A percentile compares a stretch with the other conserved stretches of the same genome.
These are phyloP conservation scores for Purpureocillium lavendulum DNA, from an alignment of 2,329 filamentous ascomycete genomes.

Conservation along the genomic window DNA sequence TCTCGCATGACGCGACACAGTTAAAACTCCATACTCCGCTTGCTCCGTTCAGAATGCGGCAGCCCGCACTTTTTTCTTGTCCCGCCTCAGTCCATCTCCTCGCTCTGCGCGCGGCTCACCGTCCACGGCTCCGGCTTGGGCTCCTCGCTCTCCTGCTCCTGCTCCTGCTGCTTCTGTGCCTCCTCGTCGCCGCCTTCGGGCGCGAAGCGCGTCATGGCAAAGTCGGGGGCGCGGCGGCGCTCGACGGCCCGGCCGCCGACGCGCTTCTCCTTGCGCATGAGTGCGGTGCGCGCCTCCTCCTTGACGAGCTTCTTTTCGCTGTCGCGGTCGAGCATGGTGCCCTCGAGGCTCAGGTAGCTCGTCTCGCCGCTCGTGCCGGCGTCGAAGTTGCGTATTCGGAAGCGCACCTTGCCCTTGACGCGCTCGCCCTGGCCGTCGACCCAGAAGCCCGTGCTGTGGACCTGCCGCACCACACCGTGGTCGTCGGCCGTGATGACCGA, in stretches of 20 bases:
- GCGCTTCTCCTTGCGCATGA: slow-evolving; percentile 26
- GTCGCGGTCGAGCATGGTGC: slow-evolving; percentile 67
- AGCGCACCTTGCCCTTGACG: slow-evolving; percentile 62
- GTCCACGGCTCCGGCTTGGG: slow-evolving; percentile 14
- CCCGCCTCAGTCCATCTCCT: slow-evolving; percentile 8
- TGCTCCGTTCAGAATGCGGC: background rate
- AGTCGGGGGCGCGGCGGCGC: slow-evolving; percentile 38
- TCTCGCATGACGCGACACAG: background rate
- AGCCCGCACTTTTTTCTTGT: too few relatives aligned
- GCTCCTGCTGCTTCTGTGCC: slow-evolving; percentile 1
- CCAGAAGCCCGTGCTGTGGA: slow-evolving; percentile 63
- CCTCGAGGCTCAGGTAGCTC: slow-evolving; percentile 78
- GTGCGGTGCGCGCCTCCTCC: slow-evolving; percentile 34
- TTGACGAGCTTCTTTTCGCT: slow-evolving; percentile 51
- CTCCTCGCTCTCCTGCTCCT: slow-evolving; percentile 14
- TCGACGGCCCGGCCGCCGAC: slow-evolving; percentile 14
- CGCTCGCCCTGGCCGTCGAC: slow-evolving; percentile 60
- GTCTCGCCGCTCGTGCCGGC: slow-evolving; percentile 65
- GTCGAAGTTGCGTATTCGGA: slow-evolving; percentile 80
- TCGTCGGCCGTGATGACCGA: slow-evolving; percentile 34
- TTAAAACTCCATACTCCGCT: background rate
- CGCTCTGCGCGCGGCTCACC: slow-evolving; percentile 7
- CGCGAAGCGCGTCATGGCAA: slow-evolving; percentile 48
- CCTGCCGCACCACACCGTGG: slow-evolving; percentile 43
- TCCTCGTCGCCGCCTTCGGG: slow-evolving; percentile 36